These are phyloP conservation scores for Wallacemonas sp. DNA, from an alignment of 208 protist species.

Conservation along the genomic window DNA sequence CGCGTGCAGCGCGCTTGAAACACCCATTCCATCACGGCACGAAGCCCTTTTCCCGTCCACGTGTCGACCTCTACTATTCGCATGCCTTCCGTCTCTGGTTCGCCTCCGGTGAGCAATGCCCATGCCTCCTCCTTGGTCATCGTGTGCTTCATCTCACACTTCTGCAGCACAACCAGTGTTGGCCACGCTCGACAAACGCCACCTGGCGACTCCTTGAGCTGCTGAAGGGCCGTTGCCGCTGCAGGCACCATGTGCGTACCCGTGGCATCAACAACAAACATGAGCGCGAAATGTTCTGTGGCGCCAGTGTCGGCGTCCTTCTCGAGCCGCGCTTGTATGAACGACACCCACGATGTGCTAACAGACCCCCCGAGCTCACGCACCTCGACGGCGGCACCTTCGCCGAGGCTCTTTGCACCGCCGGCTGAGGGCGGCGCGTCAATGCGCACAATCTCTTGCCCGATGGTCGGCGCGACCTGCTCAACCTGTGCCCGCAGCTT, in stretches of 20 bases:
- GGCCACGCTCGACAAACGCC: constrained; percentile 57
- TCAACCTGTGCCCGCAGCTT: constrained; percentile 18
- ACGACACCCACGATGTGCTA: constrained; percentile 58
- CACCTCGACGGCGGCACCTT: constrained; percentile 39
- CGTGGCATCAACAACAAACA: constrained; percentile 73
- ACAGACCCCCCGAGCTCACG: constrained; percentile 67
- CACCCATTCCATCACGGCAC: constrained; percentile 49
- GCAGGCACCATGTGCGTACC: constrained; percentile 55
- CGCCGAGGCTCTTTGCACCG: no score
- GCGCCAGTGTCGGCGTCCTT: constrained; percentile 9
- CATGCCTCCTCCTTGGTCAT: constrained; percentile 43
- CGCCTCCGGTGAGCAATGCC: constrained; percentile 25
- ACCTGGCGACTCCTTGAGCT: constrained; percentile 20
- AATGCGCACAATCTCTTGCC: constrained; percentile 60
- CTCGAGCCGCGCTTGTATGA: constrained; percentile 38
- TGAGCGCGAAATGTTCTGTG: constrained; percentile 17
- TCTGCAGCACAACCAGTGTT: constrained; percentile 57
- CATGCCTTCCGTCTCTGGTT: not conserved
- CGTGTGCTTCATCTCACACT: constrained; percentile 34
- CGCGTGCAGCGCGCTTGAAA: not conserved
- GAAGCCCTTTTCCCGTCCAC: constrained; percentile 73
- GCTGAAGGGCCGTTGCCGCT: constrained; percentile 31
- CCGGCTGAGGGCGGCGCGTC: not conserved
- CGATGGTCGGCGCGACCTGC: constrained; percentile 48
- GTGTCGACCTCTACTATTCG: constrained; percentile 62